Conservation (phyloP, 108 stramenopile genomes). For the Cyclotella cryptica region DNA sequence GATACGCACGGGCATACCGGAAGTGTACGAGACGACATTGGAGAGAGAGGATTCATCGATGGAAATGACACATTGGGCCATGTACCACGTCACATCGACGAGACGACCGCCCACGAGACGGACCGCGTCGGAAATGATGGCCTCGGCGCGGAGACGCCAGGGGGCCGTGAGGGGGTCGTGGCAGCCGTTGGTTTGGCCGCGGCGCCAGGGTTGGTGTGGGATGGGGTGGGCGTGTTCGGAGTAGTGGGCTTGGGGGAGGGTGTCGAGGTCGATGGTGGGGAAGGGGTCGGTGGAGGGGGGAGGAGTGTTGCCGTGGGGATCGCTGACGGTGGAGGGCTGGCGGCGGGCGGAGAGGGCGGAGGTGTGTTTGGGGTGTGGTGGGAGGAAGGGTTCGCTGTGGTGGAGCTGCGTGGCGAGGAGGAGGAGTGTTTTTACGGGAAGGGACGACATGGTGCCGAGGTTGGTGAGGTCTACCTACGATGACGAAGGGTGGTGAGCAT, state of each 20-base stretch:
- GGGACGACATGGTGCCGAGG: no score
- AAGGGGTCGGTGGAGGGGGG: constrained; percentile 32
- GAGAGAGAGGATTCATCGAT: constrained; percentile 49
- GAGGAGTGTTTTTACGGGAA: no score
- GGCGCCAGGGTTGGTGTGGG: constrained; percentile 86
- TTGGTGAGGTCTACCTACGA: no score
- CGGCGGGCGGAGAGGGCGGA: background rate
- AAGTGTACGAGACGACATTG: constrained; percentile 35
- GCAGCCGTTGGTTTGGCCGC: constrained; percentile 80
- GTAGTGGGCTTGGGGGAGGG: constrained; percentile 56
- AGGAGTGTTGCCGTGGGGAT: constrained; percentile 42
- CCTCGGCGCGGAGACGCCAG: constrained; percentile 80
- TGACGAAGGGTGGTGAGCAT: no score
- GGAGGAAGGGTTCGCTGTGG: no score
- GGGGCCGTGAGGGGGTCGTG: constrained; percentile 78
- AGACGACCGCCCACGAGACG: constrained; percentile 61
- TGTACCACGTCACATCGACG: constrained; percentile 86
- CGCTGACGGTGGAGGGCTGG: constrained; percentile 28
- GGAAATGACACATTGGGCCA: constrained; percentile 68
- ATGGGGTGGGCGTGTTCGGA: constrained; percentile 59
- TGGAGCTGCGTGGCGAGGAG: no score
- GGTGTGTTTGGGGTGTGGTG: background rate
- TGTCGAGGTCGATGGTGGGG: constrained; percentile 38
- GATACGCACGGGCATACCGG: constrained; percentile 68
- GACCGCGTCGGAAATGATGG: constrained; percentile 64